Conservation (phyloP, 2,329 filamentous ascomycete genomes). For the Berkeleyomyces basicola region DNA sequence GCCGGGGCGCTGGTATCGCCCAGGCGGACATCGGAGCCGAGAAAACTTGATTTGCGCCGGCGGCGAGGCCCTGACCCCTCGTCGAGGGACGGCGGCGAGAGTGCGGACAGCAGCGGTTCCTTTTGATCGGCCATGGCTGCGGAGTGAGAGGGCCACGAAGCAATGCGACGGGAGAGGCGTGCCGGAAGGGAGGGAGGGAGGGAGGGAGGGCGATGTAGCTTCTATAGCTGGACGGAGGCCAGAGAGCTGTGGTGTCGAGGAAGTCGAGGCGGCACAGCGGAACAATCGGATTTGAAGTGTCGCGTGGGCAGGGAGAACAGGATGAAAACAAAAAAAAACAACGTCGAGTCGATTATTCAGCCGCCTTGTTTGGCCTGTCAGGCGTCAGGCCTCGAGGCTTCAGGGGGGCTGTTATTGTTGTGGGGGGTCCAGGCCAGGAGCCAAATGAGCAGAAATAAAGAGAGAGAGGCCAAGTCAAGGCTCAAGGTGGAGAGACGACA, state of each 20-base stretch:
- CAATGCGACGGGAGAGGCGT: background rate
- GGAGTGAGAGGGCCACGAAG: background rate
- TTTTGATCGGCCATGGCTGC: background rate
- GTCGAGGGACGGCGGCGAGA: background rate
- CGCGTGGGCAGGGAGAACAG: too few relatives aligned
- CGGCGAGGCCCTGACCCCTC: conserved; percentile 24
- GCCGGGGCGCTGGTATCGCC: conserved; percentile 40
- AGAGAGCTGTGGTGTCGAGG: too few relatives aligned
- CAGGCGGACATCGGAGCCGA: conserved; percentile 35
- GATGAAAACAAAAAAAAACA: too few relatives aligned
- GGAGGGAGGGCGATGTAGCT: background rate
- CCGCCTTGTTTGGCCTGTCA: too few relatives aligned
- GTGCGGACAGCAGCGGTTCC: background rate
- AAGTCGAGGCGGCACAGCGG: too few relatives aligned
- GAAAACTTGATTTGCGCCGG: conserved; percentile 38
- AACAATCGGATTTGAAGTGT: too few relatives aligned
- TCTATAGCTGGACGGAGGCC: background rate
- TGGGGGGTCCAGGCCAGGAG: too few relatives aligned
- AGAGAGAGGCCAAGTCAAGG: too few relatives aligned
- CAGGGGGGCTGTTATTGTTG: too few relatives aligned
- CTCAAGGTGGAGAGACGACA: background rate
- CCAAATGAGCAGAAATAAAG: too few relatives aligned
- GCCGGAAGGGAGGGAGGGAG: background rate
- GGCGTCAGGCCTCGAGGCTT: too few relatives aligned
- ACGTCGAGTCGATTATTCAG: too few relatives aligned